Percentiles rank a stretch among this genome's conserved stretches.
Conservation (phyloP, 2,329 filamentous ascomycete genomes). For the Calonectria hongkongensis region DNA sequence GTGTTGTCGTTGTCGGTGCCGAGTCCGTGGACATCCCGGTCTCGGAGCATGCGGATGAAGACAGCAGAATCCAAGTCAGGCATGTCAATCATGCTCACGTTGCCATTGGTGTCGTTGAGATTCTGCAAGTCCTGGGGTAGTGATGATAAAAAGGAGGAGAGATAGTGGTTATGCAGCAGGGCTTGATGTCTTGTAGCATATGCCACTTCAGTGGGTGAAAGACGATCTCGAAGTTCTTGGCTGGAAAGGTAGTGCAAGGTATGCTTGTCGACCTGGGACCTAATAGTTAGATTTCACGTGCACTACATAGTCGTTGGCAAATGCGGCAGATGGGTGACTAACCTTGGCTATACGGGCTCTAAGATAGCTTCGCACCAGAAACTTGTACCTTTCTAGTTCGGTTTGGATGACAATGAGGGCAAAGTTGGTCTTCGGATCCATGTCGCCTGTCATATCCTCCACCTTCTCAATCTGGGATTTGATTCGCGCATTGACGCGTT, state of each 20-base stretch:
- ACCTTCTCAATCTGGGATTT: conserved; percentile 82
- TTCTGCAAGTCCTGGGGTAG: conserved; percentile 88
- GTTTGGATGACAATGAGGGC: conserved; percentile 96
- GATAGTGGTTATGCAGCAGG: conserved; percentile 89
- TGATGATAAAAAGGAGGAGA: conserved; percentile 86
- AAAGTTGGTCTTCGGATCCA: conserved; percentile 95
- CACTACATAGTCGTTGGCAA: not conserved
- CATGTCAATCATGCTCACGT: conserved; percentile 92
- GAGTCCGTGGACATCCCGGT: conserved; percentile 74
- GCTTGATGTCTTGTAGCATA: conserved; percentile 92
- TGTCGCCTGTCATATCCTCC: conserved; percentile 86
- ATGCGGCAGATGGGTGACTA: conserved; percentile 42
- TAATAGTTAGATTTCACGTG: not conserved
- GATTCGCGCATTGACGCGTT: conserved; percentile 85
- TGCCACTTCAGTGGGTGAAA: conserved; percentile 85
- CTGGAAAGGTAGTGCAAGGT: conserved; percentile 82
- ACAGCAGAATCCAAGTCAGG: conserved; percentile 90
- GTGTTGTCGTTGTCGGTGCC: conserved; percentile 79
- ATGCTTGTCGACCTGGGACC: conserved; percentile 82
- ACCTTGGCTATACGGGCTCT: conserved; percentile 92
- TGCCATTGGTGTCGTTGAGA: conserved; percentile 92
- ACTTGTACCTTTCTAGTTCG: conserved; percentile 95
- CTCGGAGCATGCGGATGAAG: conserved; percentile 84
- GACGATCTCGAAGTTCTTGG: conserved; percentile 72
- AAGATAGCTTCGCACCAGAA: conserved; percentile 88